These are phyloP conservation scores for Aureobasidium sp. DNA, from an alignment of 2,329 filamentous ascomycete genomes.

Conservation along the genomic window DNA sequence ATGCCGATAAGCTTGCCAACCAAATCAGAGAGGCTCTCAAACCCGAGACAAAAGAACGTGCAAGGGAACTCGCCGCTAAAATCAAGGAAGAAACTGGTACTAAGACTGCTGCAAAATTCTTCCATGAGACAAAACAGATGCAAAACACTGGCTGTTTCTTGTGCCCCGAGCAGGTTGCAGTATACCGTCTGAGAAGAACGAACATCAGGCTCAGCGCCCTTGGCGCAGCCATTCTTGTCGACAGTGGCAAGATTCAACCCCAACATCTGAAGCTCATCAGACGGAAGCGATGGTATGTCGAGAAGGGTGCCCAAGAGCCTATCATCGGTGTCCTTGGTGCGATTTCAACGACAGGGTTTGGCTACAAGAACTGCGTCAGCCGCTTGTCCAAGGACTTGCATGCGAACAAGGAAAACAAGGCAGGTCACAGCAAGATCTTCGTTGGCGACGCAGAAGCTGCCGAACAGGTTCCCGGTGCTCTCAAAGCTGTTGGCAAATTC, in stretches of 20 bases:
- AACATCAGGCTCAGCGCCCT: slow-evolving; percentile 59
- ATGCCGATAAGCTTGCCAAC: slow-evolving; percentile 34
- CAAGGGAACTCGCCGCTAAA: slow-evolving; percentile 30
- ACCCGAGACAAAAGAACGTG: slow-evolving; percentile 28
- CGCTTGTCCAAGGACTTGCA: not conserved
- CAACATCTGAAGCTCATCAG: slow-evolving; percentile 3
- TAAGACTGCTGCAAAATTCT: slow-evolving; percentile 32
- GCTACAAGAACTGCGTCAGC: not conserved
- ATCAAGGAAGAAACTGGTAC: slow-evolving; percentile 32
- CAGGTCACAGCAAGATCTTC: not conserved
- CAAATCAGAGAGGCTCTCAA: slow-evolving; percentile 39
- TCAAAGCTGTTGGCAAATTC: not conserved
- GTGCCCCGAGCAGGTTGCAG: slow-evolving; percentile 56
- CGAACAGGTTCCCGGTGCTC: not conserved
- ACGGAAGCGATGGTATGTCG: slow-evolving; percentile 6
- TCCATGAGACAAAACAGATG: slow-evolving; percentile 21
- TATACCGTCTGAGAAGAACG: slow-evolving; percentile 62
- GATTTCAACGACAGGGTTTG: not conserved
- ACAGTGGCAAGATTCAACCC: not conserved
- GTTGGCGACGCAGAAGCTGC: not conserved
- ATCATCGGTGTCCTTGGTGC: not conserved
- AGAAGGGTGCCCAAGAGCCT: slow-evolving; percentile 9
- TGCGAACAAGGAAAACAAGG: not conserved
- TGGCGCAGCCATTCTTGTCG: slow-evolving; percentile 40
- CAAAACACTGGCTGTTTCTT: slow-evolving; percentile 44